phyloP scores from a whole-genome alignment of 257 asterid genomes.

The Solanum paucissectum region DNA sequence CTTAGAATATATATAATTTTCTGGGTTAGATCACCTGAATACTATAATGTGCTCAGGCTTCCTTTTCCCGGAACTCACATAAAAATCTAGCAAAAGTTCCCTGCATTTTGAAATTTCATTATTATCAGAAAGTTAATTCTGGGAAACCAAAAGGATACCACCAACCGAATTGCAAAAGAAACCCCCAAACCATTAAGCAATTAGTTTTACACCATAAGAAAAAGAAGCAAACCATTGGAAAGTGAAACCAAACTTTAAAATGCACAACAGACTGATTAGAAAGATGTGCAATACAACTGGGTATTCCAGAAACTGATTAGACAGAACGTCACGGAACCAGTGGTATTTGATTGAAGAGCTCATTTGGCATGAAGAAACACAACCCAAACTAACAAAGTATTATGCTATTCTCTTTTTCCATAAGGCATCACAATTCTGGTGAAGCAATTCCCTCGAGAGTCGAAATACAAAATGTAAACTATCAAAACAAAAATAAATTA shows the following conservation, averaged over 20 bases:
- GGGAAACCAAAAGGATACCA: neutral
- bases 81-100: conserved; percentile 69
- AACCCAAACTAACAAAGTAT: neutral
- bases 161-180: neutral
- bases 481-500: neutral
- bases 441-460: neutral
- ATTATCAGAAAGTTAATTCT: neutral
- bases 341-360: neutral
- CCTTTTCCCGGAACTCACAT: conserved; percentile 56
- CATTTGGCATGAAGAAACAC: neutral
- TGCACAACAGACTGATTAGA: neutral
- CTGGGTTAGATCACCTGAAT: conserved; percentile 43
- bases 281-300: neutral
- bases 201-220: neutral
- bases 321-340: neutral
- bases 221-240: neutral
- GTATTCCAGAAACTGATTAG: neutral
- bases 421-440: neutral
- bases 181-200: neutral
- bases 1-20: neutral
- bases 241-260: neutral
- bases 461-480: neutral
- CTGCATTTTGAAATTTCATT: conserved; percentile 19
- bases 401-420: neutral
- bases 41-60: conserved; percentile 85